Evolutionary conservation across 1,284 basidiomycete species (phyloP).

Genomic region (Malassezia vespertilionis): DNA sequence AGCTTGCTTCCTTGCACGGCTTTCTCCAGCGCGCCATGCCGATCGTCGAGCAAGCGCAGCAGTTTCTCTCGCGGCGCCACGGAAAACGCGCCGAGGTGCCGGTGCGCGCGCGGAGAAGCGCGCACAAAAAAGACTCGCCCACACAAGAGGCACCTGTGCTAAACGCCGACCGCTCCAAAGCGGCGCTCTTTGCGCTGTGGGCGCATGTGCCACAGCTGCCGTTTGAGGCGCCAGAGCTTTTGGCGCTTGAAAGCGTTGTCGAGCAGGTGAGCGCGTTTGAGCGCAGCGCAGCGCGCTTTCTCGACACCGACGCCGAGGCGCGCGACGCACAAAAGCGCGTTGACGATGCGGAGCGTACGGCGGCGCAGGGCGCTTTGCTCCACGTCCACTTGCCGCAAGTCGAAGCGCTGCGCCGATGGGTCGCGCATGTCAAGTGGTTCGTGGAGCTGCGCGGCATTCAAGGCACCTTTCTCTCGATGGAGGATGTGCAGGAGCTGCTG

Average conservation of each 20-base stretch:
- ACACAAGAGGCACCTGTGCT: not conserved
- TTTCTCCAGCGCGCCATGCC: slow-evolving; percentile 69
- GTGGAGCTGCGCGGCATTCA: slow-evolving; percentile 49
- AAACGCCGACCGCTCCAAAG: slow-evolving; percentile 20
- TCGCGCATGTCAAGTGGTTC: slow-evolving; percentile 59
- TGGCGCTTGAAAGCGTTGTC: slow-evolving; percentile 54
- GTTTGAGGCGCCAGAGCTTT: slow-evolving; percentile 67
- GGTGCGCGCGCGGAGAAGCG: not conserved
- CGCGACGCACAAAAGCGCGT: slow-evolving; percentile 38
- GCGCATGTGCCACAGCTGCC: slow-evolving; percentile 62
- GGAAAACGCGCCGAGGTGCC: slow-evolving; percentile 6
- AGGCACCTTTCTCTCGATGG: slow-evolving; percentile 23
- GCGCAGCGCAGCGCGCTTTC: slow-evolving; percentile 52
- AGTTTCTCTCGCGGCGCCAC: slow-evolving; percentile 52
- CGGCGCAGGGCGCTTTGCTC: slow-evolving; percentile 60
- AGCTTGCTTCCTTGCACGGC: slow-evolving; percentile 62
- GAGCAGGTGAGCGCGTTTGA: slow-evolving; percentile 59
- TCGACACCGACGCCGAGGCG: slow-evolving; percentile 16
- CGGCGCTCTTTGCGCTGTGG: slow-evolving; percentile 52
- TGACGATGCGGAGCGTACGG: slow-evolving; percentile 59
- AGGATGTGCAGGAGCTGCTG: slow-evolving; percentile 57
- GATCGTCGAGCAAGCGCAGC: slow-evolving; percentile 61
- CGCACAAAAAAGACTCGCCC: not conserved
- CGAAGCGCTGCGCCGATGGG: slow-evolving; percentile 62
- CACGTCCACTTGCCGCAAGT: slow-evolving; percentile 69